Percentiles rank a stretch among this genome's conserved stretches.
Conservation (phyloP, 176 grass and related monocot species). For the Ensete ventricosum region DNA sequence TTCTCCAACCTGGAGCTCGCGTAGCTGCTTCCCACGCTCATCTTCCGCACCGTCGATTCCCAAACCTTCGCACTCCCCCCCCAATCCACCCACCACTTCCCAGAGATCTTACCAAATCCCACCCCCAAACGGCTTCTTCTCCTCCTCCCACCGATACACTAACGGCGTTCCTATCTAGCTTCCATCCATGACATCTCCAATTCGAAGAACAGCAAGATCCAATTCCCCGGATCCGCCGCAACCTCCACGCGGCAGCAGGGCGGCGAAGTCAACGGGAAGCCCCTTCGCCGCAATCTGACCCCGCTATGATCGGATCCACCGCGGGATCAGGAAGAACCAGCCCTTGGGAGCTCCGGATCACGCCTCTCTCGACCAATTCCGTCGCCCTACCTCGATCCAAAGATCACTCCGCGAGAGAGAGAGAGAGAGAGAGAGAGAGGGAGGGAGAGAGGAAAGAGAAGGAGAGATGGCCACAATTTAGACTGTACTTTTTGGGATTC, state of each 20-base stretch:
- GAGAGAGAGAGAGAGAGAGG: not conserved
- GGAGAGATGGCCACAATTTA: not conserved
- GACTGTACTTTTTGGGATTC: not conserved
- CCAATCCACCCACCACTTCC: not conserved
- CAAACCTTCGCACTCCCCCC: not conserved
- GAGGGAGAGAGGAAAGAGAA: not conserved
- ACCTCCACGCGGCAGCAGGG: not conserved
- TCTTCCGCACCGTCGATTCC: not conserved
- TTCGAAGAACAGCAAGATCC: not conserved
- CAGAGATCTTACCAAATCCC: not conserved
- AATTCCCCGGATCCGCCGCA: not conserved
- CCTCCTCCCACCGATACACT: not conserved
- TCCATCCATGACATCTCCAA: not conserved
- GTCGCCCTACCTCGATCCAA: not conserved
- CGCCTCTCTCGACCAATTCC: not conserved
- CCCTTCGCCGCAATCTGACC: not conserved
- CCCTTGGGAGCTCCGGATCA: not conserved
- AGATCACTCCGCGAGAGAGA: not conserved
- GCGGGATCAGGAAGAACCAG: not conserved
- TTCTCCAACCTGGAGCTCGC: slow-evolving; percentile 13
- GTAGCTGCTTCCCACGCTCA: not conserved
- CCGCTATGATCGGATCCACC: not conserved
- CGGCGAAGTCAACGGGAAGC: not conserved
- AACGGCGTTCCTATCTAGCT: not conserved
- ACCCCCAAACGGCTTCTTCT: not conserved